phyloP scores from a whole-genome alignment of 2,329 filamentous ascomycete species.

The Colletotrichum sublineola region DNA sequence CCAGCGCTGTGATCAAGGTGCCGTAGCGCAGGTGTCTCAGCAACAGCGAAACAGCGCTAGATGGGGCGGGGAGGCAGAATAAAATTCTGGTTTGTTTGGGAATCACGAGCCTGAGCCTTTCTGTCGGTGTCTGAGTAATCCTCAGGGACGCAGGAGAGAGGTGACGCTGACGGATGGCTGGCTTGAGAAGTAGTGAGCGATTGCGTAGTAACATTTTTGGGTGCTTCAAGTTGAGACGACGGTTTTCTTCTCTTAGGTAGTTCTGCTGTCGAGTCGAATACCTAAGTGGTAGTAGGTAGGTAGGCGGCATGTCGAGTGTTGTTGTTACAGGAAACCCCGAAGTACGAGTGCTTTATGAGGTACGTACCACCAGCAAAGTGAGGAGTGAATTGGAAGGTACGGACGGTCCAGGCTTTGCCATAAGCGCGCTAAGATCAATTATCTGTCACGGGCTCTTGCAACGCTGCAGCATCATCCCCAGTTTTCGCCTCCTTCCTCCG shows the following conservation, averaged over 20 bases:
- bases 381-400: not conserved
- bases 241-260: not conserved
- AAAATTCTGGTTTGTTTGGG: conserved; percentile 37
- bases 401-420: not conserved
- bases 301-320: not conserved
- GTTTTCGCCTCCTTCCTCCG: conserved; percentile 4
- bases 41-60: conserved; percentile 37
- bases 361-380: not conserved
- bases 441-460: conserved; percentile 8
- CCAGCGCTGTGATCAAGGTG: conserved; percentile 9
- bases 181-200: not conserved
- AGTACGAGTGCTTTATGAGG: not conserved
- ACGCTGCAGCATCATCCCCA: conserved; percentile 5
- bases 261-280: not conserved
- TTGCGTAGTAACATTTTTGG: conserved; percentile 3
- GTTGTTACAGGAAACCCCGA: not conserved
- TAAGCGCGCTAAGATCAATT: conserved; percentile 7
- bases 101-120: conserved; percentile 25
- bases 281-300: not conserved
- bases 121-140: conserved; percentile 3
- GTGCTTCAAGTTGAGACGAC: conserved; percentile 17
- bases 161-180: not conserved
- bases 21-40: conserved; percentile 14
- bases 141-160: not conserved
- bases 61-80: conserved; percentile 29